Percentiles rank a stretch among this genome's conserved stretches.
These are phyloP conservation scores for Tephrocybe sp. DNA, from an alignment of 768 basidiomycete species.

Conservation along the genomic window DNA sequence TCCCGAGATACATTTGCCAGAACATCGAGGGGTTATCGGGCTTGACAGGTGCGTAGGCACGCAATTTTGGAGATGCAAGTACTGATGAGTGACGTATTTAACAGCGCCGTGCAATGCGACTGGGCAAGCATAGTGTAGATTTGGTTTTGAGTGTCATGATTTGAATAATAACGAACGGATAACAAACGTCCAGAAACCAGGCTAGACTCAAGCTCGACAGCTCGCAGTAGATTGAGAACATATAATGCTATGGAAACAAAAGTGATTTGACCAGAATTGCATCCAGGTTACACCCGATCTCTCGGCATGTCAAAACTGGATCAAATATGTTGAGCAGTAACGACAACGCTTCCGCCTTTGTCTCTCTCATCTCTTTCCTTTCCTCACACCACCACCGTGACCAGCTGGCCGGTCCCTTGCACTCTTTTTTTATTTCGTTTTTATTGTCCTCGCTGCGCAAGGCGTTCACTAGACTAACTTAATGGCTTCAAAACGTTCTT, in stretches of 20 bases:
- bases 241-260: conserved; percentile 12
- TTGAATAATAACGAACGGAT: background rate
- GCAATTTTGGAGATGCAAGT: background rate
- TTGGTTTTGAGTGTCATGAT: background rate
- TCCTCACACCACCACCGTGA: conserved; percentile 26
- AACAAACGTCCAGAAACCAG: background rate
- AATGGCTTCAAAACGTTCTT: conserved; percentile 45
- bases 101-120: conserved; percentile 25
- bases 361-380: conserved; percentile 7
- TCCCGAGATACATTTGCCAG: conserved; percentile 40
- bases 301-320: conserved; percentile 1
- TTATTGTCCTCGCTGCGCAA: conserved; percentile 29
- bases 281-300: conserved; percentile 2
- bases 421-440: conserved; percentile 29
- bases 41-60: conserved; percentile 24
- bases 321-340: conserved; percentile 1
- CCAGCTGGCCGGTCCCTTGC: conserved; percentile 47
- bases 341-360: conserved; percentile 1
- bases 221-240: background rate
- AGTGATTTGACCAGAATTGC: background rate
- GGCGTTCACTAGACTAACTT: conserved; percentile 27
- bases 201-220: background rate
- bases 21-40: conserved; percentile 41
- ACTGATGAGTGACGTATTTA: background rate
- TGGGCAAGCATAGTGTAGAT: conserved; percentile 8